These are phyloP conservation scores for Hypsizygus marmoreus DNA, from an alignment of 768 basidiomycete genomes.

Conservation along the genomic window DNA sequence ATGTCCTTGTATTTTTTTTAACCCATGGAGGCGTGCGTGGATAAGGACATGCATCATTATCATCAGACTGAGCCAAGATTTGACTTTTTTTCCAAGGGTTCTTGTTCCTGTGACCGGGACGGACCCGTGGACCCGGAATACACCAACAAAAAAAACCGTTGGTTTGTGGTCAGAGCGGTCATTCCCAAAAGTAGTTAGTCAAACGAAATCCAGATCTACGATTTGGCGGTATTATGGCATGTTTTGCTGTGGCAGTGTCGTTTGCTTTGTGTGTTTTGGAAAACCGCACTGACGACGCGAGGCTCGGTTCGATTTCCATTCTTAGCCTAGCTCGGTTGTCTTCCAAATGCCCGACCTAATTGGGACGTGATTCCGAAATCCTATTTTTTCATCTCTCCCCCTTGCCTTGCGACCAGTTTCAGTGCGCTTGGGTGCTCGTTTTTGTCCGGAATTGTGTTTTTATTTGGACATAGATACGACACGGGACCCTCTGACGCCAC, in stretches of 20 bases:
- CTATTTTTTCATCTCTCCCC: conserved; percentile 5
- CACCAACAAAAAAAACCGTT: conserved; percentile 23
- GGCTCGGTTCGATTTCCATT: conserved; percentile 15
- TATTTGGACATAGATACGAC: too few species aligned
- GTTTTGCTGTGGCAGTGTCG: conserved; percentile 8
- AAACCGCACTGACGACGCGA: conserved; percentile 4
- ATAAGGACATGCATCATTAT: too few species aligned
- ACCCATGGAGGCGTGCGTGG: background rate
- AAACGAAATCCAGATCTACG: background rate
- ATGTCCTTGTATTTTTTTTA: conserved; percentile 1
- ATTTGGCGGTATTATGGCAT: conserved; percentile 2
- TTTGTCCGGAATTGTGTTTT: too few species aligned
- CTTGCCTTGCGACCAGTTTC: conserved; percentile 13
- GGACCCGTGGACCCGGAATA: conserved; percentile 26
- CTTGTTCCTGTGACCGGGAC: conserved; percentile 15
- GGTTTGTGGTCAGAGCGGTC: too few species aligned
- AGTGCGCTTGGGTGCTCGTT: conserved; percentile 29
- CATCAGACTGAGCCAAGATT: conserved; percentile 9
- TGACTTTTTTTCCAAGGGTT: conserved; percentile 9
- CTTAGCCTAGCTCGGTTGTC: conserved; percentile 11
- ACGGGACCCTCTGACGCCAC: conserved; percentile 35
- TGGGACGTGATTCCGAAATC: conserved; percentile 16
- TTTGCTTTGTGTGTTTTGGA: conserved; percentile 11
- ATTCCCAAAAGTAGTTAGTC: conserved; percentile 10
- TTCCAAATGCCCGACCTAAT: conserved; percentile 8